A percentile compares a stretch with the other conserved stretches of the same genome.
Evolutionary conservation across 192 early-diverging fungal species (phyloP).

Genomic region (Rhizoclosmatium globosum): DNA sequence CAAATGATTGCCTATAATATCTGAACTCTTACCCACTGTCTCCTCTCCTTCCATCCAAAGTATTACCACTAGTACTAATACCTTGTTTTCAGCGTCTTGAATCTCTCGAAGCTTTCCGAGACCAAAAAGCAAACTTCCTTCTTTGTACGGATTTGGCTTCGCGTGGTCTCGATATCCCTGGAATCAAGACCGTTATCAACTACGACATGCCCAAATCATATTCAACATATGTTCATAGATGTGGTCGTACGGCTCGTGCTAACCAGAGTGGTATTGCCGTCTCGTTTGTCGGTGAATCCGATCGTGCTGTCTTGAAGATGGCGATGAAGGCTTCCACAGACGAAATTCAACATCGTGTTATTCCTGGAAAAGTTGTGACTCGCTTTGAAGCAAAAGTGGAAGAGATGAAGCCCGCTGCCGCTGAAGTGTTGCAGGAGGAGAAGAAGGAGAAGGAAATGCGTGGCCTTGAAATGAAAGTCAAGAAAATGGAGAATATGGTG

Average conservation of each 20-base stretch:
- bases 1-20: constrained; percentile 28
- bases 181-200: constrained; percentile 97
- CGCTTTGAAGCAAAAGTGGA: constrained; percentile 81
- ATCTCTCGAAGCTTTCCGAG: constrained; percentile 89
- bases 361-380: constrained; percentile 77
- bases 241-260: constrained; percentile 96
- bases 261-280: constrained; percentile 87
- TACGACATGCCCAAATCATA: constrained; percentile 97
- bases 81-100: constrained; percentile 69
- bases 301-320: constrained; percentile 91
- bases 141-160: constrained; percentile 97
- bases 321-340: constrained; percentile 84
- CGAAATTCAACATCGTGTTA: constrained; percentile 88
- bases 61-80: background rate
- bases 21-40: background rate
- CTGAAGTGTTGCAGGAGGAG: constrained; percentile 58
- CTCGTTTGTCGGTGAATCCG: constrained; percentile 90
- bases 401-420: constrained; percentile 59
- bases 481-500: constrained; percentile 86
- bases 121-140: constrained; percentile 85
- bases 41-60: background rate
- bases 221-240: constrained; percentile 92
- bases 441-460: constrained; percentile 81
- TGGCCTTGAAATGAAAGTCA: constrained; percentile 91
- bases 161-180: constrained; percentile 96